Evolutionary conservation across 2,329 filamentous ascomycete genomes (phyloP).

Genomic region (Parastagonospora avenae): DNA sequence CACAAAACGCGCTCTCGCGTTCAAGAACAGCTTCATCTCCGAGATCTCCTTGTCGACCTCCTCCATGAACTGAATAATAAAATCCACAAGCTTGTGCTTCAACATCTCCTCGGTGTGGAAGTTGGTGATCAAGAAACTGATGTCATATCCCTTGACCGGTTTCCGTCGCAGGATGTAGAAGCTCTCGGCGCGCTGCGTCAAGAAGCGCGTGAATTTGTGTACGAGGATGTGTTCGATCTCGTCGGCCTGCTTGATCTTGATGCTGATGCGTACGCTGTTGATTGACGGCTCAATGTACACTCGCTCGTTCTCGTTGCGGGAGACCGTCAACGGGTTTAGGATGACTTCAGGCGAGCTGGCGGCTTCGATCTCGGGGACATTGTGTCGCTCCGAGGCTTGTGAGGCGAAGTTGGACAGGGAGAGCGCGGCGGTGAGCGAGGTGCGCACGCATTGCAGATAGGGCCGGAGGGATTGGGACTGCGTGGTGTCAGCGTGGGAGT

Average conservation of each 20-base stretch:
- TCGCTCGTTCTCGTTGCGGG: constrained; percentile 95
- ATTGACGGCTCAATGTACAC: constrained; percentile 95
- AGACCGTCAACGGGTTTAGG: constrained; percentile 85
- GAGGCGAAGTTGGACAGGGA: constrained; percentile 97
- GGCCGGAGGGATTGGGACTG: constrained; percentile 95
- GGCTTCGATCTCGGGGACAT: constrained; percentile 96
- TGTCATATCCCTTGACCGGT: constrained; percentile 97
- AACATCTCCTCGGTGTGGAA: constrained; percentile 98
- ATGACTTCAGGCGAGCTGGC: constrained; percentile 91
- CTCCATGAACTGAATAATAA: constrained; percentile 99
- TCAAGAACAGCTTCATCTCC: constrained; percentile 99
- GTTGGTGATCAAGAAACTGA: constrained; percentile 98
- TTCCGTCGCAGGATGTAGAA: constrained; percentile 97
- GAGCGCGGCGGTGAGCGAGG: constrained; percentile 90
- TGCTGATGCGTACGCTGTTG: constrained; percentile 96
- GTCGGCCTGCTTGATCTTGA: constrained; percentile 99
- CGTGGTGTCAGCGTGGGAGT: constrained; percentile 15
- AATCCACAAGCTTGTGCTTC: constrained; percentile 98
- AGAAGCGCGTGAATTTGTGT: constrained; percentile 96
- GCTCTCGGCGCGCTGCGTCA: constrained; percentile 93
- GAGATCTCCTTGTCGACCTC: constrained; percentile 99
- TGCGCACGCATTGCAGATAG: constrained; percentile 94
- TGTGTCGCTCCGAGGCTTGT: constrained; percentile 94
- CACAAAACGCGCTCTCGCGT: constrained; percentile 94
- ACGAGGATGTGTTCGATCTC: constrained; percentile 98